Conservation (phyloP, 163 green algal species). For the Volvox carteri region DNA sequence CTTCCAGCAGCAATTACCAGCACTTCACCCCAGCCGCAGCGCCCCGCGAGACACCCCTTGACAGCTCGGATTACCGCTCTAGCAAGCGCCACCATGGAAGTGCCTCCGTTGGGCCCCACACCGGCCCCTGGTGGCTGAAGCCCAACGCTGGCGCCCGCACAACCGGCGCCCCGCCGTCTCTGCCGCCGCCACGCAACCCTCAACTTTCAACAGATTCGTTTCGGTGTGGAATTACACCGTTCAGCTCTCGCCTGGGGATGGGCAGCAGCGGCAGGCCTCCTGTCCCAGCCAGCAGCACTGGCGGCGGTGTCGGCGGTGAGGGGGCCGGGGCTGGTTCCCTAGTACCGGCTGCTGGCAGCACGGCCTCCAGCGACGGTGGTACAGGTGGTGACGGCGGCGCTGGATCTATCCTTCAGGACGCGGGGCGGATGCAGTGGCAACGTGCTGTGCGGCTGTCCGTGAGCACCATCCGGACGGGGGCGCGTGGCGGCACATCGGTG, state of each 20-base stretch:
- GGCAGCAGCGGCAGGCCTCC: background rate
- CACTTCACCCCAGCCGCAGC: conserved; percentile 17
- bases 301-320: background rate
- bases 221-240: background rate
- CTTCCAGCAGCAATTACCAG: background rate
- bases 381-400: background rate
- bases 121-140: conserved; percentile 52
- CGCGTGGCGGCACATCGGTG: background rate
- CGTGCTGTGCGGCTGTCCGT: conserved; percentile 47
- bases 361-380: background rate
- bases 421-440: conserved; percentile 47
- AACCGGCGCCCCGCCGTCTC: background rate
- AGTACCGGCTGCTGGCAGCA: background rate
- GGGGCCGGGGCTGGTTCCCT: background rate
- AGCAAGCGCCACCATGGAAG: conserved; percentile 45
- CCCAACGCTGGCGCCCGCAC: background rate
- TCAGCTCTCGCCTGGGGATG: background rate
- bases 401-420: background rate
- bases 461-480: conserved; percentile 25
- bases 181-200: background rate
- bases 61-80: conserved; percentile 3
- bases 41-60: background rate
- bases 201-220: background rate
- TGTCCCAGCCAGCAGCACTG: background rate
- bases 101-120: conserved; percentile 12